Evolutionary conservation across 257 asterid genomes (phyloP).

Genomic region (Nicotiana undulata): DNA sequence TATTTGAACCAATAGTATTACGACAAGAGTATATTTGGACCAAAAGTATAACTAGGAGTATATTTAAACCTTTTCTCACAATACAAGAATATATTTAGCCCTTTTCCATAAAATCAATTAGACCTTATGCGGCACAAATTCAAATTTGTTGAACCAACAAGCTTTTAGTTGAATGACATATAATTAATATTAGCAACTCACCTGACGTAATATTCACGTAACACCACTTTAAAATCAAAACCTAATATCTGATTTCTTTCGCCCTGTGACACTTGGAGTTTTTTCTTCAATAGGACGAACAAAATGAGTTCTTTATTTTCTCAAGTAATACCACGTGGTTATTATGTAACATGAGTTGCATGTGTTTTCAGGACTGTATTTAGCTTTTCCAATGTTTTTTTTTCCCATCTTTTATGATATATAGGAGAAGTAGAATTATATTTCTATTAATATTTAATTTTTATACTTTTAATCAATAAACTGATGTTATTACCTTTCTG

Average conservation of each 20-base stretch:
- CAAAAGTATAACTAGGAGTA: no score
- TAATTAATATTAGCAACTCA: neutral
- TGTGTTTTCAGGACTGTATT: neutral
- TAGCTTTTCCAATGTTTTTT: neutral
- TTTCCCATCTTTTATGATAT: no score
- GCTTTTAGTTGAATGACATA: no score
- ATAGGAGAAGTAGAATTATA: no score
- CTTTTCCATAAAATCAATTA: no score
- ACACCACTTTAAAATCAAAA: neutral
- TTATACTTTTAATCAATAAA: neutral
- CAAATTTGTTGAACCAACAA: no score
- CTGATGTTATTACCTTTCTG: no score
- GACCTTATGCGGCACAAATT: neutral
- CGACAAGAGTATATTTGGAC: no score
- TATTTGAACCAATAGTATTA: no score
- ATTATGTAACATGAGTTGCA: neutral
- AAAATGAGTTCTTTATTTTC: neutral
- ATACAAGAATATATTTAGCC: no score
- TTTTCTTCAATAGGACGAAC: neutral
- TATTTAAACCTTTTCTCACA: no score
- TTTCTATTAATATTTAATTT: neutral
- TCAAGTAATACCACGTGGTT: neutral
- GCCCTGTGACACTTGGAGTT: neutral
- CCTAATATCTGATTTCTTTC: neutral
- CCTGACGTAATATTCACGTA: neutral